Base-by-base conservation (phyloP, 176 grass and related monocot species). In the Pharus latifolius region DNA sequence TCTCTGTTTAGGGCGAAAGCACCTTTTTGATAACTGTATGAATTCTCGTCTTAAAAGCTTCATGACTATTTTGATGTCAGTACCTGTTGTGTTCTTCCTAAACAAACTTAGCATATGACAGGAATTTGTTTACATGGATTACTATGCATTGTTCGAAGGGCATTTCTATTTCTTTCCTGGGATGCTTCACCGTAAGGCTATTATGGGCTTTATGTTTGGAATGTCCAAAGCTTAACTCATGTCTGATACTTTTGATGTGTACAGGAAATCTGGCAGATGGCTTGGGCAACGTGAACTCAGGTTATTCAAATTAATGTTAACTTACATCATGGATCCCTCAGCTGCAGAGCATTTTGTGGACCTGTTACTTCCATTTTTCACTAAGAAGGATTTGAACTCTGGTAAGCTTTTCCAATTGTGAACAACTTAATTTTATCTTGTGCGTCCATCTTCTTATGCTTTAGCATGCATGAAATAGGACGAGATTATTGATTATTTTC, bases 281-380 rank as follows among this genome's bases (percentile, higher is more conserved):
- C 82, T 80, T 80, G 94, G 86, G 37, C 82, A 82, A 30, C 75
- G 80, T 30, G 94, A 97, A 66, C 83, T 90, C 65, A 90, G 78
- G 57, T 60, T 92, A 43, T 92, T 97, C 51, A 92, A 90, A 82
- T 75, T 92, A 73, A 76, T 97, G 84, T 52, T 88, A 46, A 92
- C 69, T 50, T 90, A 90, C 52, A 90, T 92, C 62, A 88, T 43
- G 66, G 78, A 92, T 27, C 65, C 81, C 46, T 60, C 53, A 40
- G 62, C 79, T 63, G 86, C 89, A 22, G 78, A 51, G 23, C 67
- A 63, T 80, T 81, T 97, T 28, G 35, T 88, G 45, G 89, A 90
- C 56, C 80, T 97, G 40, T 77, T 97, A 58, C 83, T 97, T 76
- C 94, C 86, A 10, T 78, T 92, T 90, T 90, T 97, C 56, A 90